Conservation (phyloP, 345 rosid species). For the Passiflora organensis region DNA sequence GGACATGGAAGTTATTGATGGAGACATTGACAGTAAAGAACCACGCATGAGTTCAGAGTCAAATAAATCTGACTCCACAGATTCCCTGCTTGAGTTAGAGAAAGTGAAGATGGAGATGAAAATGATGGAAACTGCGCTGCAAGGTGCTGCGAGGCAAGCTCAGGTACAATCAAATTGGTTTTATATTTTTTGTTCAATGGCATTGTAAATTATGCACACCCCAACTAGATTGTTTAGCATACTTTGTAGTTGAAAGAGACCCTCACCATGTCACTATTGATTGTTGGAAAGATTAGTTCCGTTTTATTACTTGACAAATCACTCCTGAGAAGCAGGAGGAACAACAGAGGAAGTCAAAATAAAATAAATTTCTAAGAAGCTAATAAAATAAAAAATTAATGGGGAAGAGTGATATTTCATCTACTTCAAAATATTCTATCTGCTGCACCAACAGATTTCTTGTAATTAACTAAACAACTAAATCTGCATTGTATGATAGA, state of each 20-base stretch:
- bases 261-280: too few species aligned
- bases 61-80: conserved; percentile 36
- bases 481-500: too few species aligned
- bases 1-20: conserved; percentile 35
- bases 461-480: too few species aligned
- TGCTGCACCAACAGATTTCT: too few species aligned
- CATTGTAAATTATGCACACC: not conserved
- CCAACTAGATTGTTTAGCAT: not conserved
- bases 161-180: conserved; percentile 53
- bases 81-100: conserved; percentile 54
- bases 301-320: too few species aligned
- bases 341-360: too few species aligned
- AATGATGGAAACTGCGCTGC: conserved; percentile 93
- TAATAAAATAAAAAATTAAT: too few species aligned
- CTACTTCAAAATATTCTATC: too few species aligned
- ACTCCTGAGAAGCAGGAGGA: too few species aligned
- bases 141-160: conserved; percentile 99
- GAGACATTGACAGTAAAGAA: conserved; percentile 31
- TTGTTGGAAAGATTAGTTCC: too few species aligned
- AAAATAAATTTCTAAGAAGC: too few species aligned
- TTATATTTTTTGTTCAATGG: conserved; percentile 2
- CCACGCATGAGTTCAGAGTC: conserved; percentile 40
- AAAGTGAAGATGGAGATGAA: conserved; percentile 79
- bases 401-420: too few species aligned
- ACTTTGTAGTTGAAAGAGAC: not conserved